Evolutionary conservation across 140 eudicot species (phyloP).

Genomic region (Stevia rebaudiana): DNA sequence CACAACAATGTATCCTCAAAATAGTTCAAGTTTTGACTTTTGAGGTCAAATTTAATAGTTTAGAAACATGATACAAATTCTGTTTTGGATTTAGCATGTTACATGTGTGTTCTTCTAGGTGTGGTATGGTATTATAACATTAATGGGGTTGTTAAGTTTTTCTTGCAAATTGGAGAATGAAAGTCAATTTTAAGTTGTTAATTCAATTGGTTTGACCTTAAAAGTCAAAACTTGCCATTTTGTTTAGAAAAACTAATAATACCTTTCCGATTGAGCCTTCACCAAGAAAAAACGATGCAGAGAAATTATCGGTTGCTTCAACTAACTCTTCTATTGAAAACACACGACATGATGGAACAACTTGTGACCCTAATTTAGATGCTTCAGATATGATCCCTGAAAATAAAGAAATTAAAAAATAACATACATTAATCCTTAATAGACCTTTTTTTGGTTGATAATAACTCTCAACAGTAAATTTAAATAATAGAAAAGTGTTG

Average conservation of each 20-base stretch:
- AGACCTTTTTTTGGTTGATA: not conserved
- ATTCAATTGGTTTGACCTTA: conserved; percentile 19
- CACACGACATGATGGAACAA: conserved; percentile 47
- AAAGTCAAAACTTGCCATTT: conserved; percentile 18
- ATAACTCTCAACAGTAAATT: conserved; percentile 12
- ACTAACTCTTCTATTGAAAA: conserved; percentile 62
- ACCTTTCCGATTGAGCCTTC: conserved; percentile 93
- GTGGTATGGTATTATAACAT: not conserved
- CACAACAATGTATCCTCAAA: not conserved
- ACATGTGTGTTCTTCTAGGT: conserved; percentile 3
- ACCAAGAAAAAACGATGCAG: conserved; percentile 50
- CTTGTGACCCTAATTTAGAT: conserved; percentile 70
- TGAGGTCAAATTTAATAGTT: conserved; percentile 16
- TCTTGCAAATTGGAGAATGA: conserved; percentile 1
- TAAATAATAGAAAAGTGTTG: not conserved
- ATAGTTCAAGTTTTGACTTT: conserved; percentile 9
- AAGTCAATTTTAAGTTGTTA: conserved; percentile 2
- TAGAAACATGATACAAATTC: not conserved
- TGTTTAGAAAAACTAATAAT: conserved; percentile 2
- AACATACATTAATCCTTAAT: not conserved
- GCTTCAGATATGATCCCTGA: conserved; percentile 79
- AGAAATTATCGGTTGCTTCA: conserved; percentile 75
- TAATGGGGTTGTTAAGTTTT: not conserved
- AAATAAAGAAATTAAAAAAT: not conserved
- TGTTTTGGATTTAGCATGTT: not conserved